Evolutionary conservation across 179 eudicot species (phyloP).

Genomic region (Pouteria campechiana): DNA sequence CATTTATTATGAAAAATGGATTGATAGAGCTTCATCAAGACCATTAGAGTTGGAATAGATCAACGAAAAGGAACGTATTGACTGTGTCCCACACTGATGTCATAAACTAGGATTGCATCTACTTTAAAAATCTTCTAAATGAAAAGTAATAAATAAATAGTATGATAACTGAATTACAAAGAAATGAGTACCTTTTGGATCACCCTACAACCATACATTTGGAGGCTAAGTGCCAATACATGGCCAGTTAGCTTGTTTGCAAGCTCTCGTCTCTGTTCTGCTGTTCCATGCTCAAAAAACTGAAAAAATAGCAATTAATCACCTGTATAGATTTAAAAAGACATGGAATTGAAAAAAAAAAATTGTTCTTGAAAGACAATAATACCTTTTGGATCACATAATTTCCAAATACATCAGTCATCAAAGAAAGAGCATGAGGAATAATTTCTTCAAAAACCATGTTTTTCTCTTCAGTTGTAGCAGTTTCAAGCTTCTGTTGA

Average conservation of each 20-base stretch:
- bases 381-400: slow-evolving; percentile 87
- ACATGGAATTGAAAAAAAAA: neutral
- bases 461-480: slow-evolving; percentile 76
- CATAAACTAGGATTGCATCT: too few relatives aligned
- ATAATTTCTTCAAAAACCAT: slow-evolving; percentile 87
- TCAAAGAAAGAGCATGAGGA: slow-evolving; percentile 75
- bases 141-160: too few relatives aligned
- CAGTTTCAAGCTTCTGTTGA: slow-evolving; percentile 92
- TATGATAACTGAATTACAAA: too few relatives aligned
- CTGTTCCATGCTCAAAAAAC: slow-evolving; percentile 86
- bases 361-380: neutral
- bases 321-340: neutral
- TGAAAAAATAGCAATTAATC: slow-evolving; percentile 9
- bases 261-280: slow-evolving; percentile 68
- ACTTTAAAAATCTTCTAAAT: too few relatives aligned
- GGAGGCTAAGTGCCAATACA: slow-evolving; percentile 84
- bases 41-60: too few relatives aligned
- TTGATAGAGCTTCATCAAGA: too few relatives aligned
- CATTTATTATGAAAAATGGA: too few relatives aligned
- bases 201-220: slow-evolving; percentile 94
- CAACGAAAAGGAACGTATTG: too few relatives aligned
- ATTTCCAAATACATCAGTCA: slow-evolving; percentile 98
- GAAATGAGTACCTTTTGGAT: slow-evolving; percentile 93
- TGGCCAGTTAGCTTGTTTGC: slow-evolving; percentile 82
- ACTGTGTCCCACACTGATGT: too few relatives aligned